Conservation (phyloP, 371 early-diverging fungal genomes). For the Neoconidiobolus thromboides region DNA sequence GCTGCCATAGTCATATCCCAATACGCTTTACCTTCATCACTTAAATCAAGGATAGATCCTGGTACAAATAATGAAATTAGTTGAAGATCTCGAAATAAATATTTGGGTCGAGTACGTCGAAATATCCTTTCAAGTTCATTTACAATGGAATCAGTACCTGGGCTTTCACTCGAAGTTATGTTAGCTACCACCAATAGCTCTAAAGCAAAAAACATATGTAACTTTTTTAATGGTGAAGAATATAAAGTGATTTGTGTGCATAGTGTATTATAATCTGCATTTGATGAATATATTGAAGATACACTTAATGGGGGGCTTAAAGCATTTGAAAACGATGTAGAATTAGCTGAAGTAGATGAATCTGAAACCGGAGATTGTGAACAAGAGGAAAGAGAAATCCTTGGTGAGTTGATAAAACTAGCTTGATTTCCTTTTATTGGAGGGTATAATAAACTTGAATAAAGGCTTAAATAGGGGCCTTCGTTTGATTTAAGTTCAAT, state of each 20-base stretch:
- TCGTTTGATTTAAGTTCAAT: not conserved
- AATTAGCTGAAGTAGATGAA: not conserved
- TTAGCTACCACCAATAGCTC: constrained; percentile 18
- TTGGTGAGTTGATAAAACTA: not conserved
- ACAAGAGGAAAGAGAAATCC: not conserved
- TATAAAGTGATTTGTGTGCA: constrained; percentile 14
- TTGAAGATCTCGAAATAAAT: constrained; percentile 19
- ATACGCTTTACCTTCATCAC: constrained; percentile 21
- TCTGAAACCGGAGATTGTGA: not conserved
- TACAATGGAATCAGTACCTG: constrained; percentile 22
- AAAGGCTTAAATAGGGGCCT: not conserved
- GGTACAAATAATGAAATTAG: constrained; percentile 19
- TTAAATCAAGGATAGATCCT: constrained; percentile 15
- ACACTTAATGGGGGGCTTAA: not conserved
- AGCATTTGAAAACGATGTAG: not conserved
- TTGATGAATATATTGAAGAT: constrained; percentile 9
- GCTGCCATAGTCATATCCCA: constrained; percentile 20
- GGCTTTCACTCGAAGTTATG: constrained; percentile 10
- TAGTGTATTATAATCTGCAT: constrained; percentile 12
- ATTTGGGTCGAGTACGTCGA: constrained; percentile 13
- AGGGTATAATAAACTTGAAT: not conserved
- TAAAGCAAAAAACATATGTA: constrained; percentile 16
- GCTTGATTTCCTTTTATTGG: too few species aligned
- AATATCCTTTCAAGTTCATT: constrained; percentile 19
- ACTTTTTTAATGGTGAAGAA: constrained; percentile 18